Conservation (phyloP, 345 rosid genomes). For the Melaleuca quinquenervia region DNA sequence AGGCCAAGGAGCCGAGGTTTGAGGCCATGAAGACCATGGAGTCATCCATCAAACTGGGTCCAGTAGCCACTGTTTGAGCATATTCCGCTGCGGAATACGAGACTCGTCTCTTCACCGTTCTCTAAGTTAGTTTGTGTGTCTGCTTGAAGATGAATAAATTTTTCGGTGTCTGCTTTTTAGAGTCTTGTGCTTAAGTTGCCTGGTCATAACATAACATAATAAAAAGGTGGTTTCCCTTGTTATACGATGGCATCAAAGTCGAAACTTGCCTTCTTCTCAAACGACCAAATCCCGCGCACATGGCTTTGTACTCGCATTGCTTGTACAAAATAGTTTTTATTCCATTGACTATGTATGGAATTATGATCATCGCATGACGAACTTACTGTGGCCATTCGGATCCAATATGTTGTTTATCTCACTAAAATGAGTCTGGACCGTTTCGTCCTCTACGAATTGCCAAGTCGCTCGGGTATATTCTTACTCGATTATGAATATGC, state of each 20-base stretch:
- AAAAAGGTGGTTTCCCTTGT: neutral
- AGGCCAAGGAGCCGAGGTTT: constrained; percentile 83
- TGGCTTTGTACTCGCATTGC: neutral
- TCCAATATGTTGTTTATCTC: neutral
- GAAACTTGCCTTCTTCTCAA: neutral
- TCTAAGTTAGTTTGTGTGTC: neutral
- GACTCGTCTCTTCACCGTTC: neutral
- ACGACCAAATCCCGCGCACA: neutral
- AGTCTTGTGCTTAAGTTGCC: neutral
- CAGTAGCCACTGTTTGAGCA: constrained; percentile 22
- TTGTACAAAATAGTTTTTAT: neutral
- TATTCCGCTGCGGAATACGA: neutral
- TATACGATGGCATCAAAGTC: neutral
- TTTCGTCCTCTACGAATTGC: neutral
- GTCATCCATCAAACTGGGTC: constrained; percentile 10
- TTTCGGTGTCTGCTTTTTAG: neutral
- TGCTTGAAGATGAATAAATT: neutral
- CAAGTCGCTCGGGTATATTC: neutral
- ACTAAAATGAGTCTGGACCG: neutral
- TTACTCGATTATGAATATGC: neutral
- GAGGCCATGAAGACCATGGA: constrained; percentile 57
- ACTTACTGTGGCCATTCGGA: neutral
- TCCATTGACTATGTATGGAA: neutral
- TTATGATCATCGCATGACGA: neutral
- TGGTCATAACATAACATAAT: neutral